Conservation (phyloP, 345 rosid species). For the Arabidopsis arenosa region DNA sequence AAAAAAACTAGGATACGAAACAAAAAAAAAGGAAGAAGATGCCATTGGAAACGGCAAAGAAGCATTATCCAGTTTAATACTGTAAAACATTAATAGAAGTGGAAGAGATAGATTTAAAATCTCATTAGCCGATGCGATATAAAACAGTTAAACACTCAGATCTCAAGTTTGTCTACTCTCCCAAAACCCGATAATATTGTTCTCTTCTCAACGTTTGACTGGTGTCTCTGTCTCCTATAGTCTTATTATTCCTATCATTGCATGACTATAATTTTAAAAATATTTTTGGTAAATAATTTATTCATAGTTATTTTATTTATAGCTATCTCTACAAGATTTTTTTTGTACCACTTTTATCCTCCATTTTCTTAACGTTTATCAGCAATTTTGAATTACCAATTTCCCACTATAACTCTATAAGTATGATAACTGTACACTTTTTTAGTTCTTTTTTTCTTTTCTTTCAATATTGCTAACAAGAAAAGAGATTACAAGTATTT, state of each 20-base stretch:
- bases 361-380: background rate
- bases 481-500: background rate
- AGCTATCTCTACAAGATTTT: background rate
- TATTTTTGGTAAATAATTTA: no score
- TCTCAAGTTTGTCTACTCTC: slow-evolving; percentile 16
- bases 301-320: background rate
- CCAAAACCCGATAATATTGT: background rate
- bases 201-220: background rate
- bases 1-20: background rate
- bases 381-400: background rate
- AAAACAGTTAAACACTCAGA: slow-evolving; percentile 30
- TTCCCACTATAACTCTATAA: background rate
- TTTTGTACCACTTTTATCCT: background rate
- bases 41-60: slow-evolving; percentile 15
- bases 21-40: background rate
- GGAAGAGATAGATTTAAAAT: background rate
- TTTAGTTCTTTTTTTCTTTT: no score
- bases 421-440: background rate
- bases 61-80: background rate
- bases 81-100: background rate
- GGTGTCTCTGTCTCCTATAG: background rate
- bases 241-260: background rate
- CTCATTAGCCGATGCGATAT: slow-evolving; percentile 21
- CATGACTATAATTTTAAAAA: background rate
- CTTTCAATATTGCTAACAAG: background rate